Evolutionary conservation across 495 filamentous ascomycete genomes (phyloP).

Genomic region (Arthonia radiata): DNA sequence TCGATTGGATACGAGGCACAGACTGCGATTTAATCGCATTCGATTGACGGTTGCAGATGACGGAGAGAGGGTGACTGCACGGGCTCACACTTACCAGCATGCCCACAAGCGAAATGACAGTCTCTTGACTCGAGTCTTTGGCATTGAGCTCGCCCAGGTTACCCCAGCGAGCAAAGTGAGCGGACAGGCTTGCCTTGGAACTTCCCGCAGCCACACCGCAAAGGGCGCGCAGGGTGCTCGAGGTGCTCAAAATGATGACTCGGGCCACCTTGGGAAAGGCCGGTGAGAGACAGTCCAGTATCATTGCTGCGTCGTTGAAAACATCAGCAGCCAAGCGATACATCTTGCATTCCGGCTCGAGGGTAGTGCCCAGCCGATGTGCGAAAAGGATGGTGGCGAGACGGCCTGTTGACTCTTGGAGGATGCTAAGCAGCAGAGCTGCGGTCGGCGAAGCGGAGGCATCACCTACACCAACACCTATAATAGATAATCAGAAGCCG

Average conservation of each 20-base stretch:
- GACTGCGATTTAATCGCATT: constrained; percentile 2
- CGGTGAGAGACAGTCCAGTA: constrained; percentile 71
- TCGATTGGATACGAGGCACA: no score
- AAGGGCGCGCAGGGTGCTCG: constrained; percentile 53
- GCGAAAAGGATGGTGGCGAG: constrained; percentile 85
- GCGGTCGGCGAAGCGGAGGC: constrained; percentile 61
- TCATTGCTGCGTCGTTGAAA: constrained; percentile 77
- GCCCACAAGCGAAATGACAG: constrained; percentile 68
- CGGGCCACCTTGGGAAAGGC: constrained; percentile 42
- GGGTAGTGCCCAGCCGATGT: constrained; percentile 56
- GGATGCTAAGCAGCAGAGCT: constrained; percentile 61
- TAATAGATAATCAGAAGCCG: neutral
- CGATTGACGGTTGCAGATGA: constrained; percentile 4
- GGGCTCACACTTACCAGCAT: constrained; percentile 51
- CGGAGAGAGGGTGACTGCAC: no score
- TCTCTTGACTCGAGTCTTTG: constrained; percentile 92
- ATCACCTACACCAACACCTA: constrained; percentile 76
- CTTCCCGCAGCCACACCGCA: constrained; percentile 80
- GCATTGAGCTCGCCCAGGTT: constrained; percentile 89
- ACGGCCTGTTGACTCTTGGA: constrained; percentile 65
- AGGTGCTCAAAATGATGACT: constrained; percentile 44
- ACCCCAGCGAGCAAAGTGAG: constrained; percentile 73
- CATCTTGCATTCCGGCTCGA: constrained; percentile 85
- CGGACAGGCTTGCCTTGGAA: constrained; percentile 72
- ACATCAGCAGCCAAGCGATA: constrained; percentile 78